These are phyloP conservation scores for Acephala macrosclerotiorum DNA, from an alignment of 2,329 filamentous ascomycete species.

Conservation along the genomic window DNA sequence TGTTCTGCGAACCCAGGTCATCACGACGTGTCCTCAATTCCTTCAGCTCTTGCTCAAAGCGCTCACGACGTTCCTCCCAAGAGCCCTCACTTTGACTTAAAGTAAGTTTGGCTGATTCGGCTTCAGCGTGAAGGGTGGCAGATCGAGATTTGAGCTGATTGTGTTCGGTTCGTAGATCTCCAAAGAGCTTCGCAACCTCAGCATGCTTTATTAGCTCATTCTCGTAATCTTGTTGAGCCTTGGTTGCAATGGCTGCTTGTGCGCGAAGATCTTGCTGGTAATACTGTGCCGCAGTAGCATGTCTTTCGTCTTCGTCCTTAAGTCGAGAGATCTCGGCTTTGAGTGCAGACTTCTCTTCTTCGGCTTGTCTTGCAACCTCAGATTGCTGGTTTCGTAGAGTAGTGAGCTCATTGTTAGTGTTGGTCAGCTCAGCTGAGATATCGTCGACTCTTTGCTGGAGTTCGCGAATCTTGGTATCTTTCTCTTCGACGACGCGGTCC, in stretches of 20 bases:
- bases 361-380: slow-evolving; percentile 72
- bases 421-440: slow-evolving; percentile 80
- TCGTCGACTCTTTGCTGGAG: slow-evolving; percentile 85
- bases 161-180: slow-evolving; percentile 79
- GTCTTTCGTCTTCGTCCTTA: slow-evolving; percentile 83
- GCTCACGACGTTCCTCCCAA: slow-evolving; percentile 83
- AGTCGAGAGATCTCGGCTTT: slow-evolving; percentile 82
- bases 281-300: slow-evolving; percentile 80
- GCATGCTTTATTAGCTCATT: slow-evolving; percentile 94
- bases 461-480: slow-evolving; percentile 81
- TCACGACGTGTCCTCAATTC: slow-evolving; percentile 83
- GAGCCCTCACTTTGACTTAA: slow-evolving; percentile 84
- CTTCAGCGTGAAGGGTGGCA: slow-evolving; percentile 77
- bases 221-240: slow-evolving; percentile 95
- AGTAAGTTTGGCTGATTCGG: slow-evolving; percentile 83
- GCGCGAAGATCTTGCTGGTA: slow-evolving; percentile 92
- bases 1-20: slow-evolving; percentile 88
- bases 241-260: slow-evolving; percentile 91
- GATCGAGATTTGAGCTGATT: slow-evolving; percentile 84
- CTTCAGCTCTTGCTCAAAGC: slow-evolving; percentile 82
- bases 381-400: slow-evolving; percentile 81
- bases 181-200: slow-evolving; percentile 87
- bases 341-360: slow-evolving; percentile 82
- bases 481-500: slow-evolving; percentile 76
- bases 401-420: slow-evolving; percentile 83